A percentile compares a stretch with the other conserved stretches of the same genome.
Conservation (phyloP, 176 grass and related monocot genomes). For the Eleusine coracana region DNA sequence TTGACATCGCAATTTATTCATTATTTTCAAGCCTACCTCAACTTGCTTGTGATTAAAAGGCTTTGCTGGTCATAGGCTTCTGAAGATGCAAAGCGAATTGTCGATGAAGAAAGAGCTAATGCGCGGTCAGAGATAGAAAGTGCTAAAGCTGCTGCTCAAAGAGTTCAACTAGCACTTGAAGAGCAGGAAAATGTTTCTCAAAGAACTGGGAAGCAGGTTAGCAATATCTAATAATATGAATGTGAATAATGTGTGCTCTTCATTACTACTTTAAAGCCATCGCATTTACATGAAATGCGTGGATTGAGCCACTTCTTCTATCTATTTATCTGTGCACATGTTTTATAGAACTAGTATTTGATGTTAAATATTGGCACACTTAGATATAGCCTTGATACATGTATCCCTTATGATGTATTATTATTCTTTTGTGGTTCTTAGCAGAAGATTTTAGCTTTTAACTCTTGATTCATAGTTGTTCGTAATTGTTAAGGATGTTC, state of each 20-base stretch:
- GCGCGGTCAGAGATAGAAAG: conserved; percentile 61
- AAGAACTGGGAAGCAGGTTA: conserved; percentile 64
- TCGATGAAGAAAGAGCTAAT: conserved; percentile 82
- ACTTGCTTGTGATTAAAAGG: not conserved
- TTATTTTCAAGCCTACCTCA: not conserved
- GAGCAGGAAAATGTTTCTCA: conserved; percentile 53
- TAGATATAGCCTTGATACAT: not conserved
- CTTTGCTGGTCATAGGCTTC: conserved; percentile 59
- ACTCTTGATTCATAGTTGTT: not conserved
- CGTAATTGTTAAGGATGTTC: not conserved
- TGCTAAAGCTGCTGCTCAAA: conserved; percentile 60
- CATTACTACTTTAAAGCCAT: not conserved
- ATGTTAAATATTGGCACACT: conserved; percentile 10
- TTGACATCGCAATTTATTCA: not conserved
- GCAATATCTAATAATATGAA: conserved; percentile 14
- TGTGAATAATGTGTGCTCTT: not conserved
- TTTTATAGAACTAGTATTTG: not conserved
- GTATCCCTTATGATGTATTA: not conserved
- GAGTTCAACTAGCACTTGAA: conserved; percentile 69
- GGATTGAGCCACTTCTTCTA: not conserved
- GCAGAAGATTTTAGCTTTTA: not conserved
- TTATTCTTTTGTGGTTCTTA: not conserved
- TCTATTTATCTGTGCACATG: not conserved
- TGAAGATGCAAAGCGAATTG: conserved; percentile 76
- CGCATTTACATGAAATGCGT: conserved; percentile 11